A percentile compares a stretch with the other conserved stretches of the same genome.
Evolutionary conservation across 176 grass and related monocot genomes (phyloP).

Genomic region (Raddia guianensis): DNA sequence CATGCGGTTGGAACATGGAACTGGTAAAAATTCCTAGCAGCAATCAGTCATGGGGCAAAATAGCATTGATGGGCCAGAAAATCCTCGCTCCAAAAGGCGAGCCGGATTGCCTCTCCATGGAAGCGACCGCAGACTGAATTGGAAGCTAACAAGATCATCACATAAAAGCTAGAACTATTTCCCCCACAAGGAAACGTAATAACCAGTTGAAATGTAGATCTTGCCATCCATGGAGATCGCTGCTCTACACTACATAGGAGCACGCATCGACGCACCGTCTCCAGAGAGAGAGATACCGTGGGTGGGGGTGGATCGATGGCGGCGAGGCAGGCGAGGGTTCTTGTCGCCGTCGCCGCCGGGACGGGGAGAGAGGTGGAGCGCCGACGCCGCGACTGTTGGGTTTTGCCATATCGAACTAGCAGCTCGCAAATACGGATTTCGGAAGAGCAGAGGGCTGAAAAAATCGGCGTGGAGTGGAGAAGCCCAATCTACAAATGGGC

Average conservation of each 20-base stretch:
- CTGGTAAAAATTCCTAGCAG: too few species aligned
- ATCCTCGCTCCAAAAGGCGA: too few species aligned
- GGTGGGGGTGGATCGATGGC: not conserved
- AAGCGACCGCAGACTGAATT: not conserved
- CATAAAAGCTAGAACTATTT: not conserved
- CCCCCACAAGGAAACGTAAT: not conserved
- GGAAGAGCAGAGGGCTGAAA: too few species aligned
- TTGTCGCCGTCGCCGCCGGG: not conserved
- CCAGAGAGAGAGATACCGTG: not conserved
- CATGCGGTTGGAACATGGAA: too few species aligned
- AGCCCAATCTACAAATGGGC: too few species aligned
- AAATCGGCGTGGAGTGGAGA: too few species aligned
- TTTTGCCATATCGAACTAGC: slow-evolving; percentile 12
- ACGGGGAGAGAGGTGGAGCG: too few species aligned
- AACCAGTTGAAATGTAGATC: not conserved
- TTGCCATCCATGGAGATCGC: not conserved
- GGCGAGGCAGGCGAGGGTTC: not conserved
- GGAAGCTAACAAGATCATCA: not conserved
- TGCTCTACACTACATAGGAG: not conserved
- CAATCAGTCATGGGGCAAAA: too few species aligned
- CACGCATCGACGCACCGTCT: not conserved
- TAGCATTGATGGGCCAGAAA: too few species aligned
- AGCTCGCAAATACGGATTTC: too few species aligned
- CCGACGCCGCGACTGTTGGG: too few species aligned
- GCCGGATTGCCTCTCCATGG: too few species aligned